These are phyloP conservation scores for Erigeron canadensis DNA, from an alignment of 129 eudicot genomes.

Conservation along the genomic window DNA sequence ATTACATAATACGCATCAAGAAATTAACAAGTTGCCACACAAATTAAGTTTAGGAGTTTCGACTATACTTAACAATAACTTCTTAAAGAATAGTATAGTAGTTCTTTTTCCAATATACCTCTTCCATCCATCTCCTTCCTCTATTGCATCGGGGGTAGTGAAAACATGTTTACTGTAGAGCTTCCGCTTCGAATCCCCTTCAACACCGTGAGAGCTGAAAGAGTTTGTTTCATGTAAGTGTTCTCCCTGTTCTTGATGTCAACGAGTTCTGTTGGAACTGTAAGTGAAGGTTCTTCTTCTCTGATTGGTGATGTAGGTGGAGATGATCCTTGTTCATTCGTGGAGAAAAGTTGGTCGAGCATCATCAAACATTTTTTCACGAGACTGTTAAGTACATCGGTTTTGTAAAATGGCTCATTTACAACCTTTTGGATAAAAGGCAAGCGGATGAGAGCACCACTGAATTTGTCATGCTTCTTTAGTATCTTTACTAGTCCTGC, in stretches of 20 bases:
- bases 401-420: conserved; percentile 60
- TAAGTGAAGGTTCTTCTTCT: conserved; percentile 29
- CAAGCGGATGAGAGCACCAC: conserved; percentile 66
- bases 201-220: conserved; percentile 54
- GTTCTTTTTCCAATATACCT: no score
- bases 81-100: no score
- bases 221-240: conserved; percentile 49
- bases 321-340: conserved; percentile 31
- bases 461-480: conserved; percentile 79
- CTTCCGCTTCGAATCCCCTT: conserved; percentile 62
- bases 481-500: conserved; percentile 75
- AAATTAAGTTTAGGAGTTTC: conserved; percentile 41
- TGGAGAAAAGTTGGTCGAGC: conserved; percentile 44
- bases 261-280: conserved; percentile 55
- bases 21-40: neutral
- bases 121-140: neutral
- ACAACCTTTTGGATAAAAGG: conserved; percentile 79
- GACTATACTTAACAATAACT: conserved; percentile 19
- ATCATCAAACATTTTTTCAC: conserved; percentile 60
- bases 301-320: conserved; percentile 30
- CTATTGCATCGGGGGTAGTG: conserved; percentile 59
- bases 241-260: conserved; percentile 61
- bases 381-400: conserved; percentile 53
- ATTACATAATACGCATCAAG: neutral
- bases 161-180: conserved; percentile 55